A percentile compares a stretch with the other conserved stretches of the same genome.
Conservation (phyloP, 2,329 filamentous ascomycete genomes). For the Cyphellophora europaea region DNA sequence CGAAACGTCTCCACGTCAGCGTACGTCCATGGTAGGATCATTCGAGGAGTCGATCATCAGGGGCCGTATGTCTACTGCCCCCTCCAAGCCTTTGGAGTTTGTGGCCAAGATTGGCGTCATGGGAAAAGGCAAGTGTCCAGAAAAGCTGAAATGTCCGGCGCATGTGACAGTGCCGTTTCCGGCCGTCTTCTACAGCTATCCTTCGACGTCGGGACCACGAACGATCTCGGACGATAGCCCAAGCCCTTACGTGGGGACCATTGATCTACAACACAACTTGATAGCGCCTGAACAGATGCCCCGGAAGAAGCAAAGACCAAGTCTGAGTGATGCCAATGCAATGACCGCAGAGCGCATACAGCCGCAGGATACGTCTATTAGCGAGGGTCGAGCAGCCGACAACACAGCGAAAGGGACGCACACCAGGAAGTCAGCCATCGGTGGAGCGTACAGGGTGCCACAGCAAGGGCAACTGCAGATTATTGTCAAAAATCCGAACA, state of each 20-base stretch:
- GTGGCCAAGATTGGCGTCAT: conserved; percentile 91
- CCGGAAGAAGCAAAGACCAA: conserved; percentile 27
- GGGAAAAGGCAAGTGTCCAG: conserved; percentile 79
- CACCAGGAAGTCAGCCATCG: conserved; percentile 54
- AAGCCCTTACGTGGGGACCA: conserved; percentile 88
- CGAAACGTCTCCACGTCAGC: conserved; percentile 69
- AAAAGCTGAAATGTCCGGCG: conserved; percentile 72
- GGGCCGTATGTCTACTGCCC: conserved; percentile 92
- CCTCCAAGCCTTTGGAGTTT: conserved; percentile 86
- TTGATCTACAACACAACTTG: conserved; percentile 80
- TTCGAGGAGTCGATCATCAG: conserved; percentile 95
- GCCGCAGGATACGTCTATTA: conserved; percentile 11
- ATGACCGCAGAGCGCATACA: conserved; percentile 8
- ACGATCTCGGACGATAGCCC: conserved; percentile 71
- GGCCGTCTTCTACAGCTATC: conserved; percentile 93
- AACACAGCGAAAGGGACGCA: too few relatives aligned
- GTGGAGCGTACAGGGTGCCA: conserved; percentile 88
- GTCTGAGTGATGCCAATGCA: conserved; percentile 18
- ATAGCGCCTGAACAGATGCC: conserved; percentile 33
- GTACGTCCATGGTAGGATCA: conserved; percentile 93
- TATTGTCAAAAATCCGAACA: conserved; percentile 96
- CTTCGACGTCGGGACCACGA: conserved; percentile 53
- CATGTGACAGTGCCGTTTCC: conserved; percentile 88
- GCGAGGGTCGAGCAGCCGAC: conserved; percentile 25
- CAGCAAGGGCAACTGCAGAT: conserved; percentile 92